Evolutionary conservation across 805 yeast species (phyloP).

Genomic region (Saturnispora kantuleensis): DNA sequence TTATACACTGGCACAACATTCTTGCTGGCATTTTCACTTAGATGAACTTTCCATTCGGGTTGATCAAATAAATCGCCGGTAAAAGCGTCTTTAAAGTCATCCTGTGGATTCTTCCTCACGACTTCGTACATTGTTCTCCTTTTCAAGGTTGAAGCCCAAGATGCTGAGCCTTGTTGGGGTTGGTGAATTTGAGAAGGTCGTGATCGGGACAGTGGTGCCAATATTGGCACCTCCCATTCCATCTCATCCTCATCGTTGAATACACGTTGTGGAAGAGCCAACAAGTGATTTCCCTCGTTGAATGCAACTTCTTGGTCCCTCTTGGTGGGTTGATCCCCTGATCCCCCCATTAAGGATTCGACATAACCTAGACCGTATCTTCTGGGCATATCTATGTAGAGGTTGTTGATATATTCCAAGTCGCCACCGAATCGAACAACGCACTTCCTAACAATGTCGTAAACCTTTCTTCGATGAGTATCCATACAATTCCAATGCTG

Average conservation of each 20-base stretch:
- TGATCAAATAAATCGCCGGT: not conserved
- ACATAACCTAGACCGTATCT: slow-evolving; percentile 10
- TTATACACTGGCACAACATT: slow-evolving; percentile 7
- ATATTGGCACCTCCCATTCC: not conserved
- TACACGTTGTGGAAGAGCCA: too few relatives aligned
- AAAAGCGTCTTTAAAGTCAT: not conserved
- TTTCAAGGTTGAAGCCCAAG: slow-evolving; percentile 7
- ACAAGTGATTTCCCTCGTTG: too few relatives aligned
- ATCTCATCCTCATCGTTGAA: too few relatives aligned
- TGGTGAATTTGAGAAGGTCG: not conserved
- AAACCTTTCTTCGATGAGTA: slow-evolving; percentile 7
- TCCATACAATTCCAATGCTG: slow-evolving; percentile 10
- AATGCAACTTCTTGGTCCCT: too few relatives aligned
- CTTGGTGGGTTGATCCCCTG: not conserved
- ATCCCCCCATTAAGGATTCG: slow-evolving; percentile 4
- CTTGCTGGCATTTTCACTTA: not conserved
- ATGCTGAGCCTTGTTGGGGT: not conserved
- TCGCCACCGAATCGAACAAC: slow-evolving; percentile 9
- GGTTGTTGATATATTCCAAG: slow-evolving; percentile 8
- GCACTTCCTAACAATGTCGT: slow-evolving; percentile 10
- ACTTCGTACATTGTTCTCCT: slow-evolving; percentile 6
- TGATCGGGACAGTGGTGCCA: not conserved
- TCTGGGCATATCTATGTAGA: slow-evolving; percentile 9
- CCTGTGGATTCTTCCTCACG: not conserved
- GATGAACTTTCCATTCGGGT: slow-evolving; percentile 10